phyloP scores from a whole-genome alignment of 352 stramenopile genomes.

The Globisporangium iwayamae region DNA sequence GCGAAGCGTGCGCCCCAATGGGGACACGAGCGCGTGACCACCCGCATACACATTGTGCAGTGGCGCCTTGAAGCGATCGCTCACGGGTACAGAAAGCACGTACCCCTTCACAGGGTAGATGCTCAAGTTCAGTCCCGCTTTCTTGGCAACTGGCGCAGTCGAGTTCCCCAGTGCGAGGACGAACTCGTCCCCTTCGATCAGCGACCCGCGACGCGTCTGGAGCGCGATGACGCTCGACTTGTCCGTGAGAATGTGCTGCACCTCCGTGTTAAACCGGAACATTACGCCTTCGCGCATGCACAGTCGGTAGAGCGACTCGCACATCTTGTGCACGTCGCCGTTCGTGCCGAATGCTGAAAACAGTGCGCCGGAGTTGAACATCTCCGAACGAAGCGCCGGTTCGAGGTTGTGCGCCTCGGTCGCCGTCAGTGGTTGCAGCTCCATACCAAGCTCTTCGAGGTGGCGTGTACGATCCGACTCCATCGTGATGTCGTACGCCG shows the following conservation, averaged over 20 bases:
- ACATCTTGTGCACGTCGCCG: constrained; percentile 88
- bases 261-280: constrained; percentile 86
- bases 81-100: constrained; percentile 79
- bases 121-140: constrained; percentile 67
- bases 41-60: constrained; percentile 83
- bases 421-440: constrained; percentile 58
- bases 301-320: constrained; percentile 70
- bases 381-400: constrained; percentile 45
- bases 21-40: constrained; percentile 70
- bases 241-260: constrained; percentile 77
- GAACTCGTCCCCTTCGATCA: constrained; percentile 87
- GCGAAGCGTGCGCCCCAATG: constrained; percentile 62
- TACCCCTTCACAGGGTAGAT: constrained; percentile 87
- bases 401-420: constrained; percentile 65
- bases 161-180: constrained; percentile 81
- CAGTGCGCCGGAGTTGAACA: constrained; percentile 65
- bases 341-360: constrained; percentile 82
- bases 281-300: constrained; percentile 83
- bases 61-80: constrained; percentile 53
- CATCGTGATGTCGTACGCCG: constrained; percentile 63
- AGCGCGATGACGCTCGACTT: constrained; percentile 74
- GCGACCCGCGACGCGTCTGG: constrained; percentile 69
- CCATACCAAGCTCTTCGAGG: constrained; percentile 73
- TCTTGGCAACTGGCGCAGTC: constrained; percentile 58
- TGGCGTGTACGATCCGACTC: constrained; percentile 70